Evolutionary conservation across 192 early-diverging fungal genomes (phyloP), one percentile per base, ranked within the genome.

Genomic region (Backusella australiensis): DNA sequence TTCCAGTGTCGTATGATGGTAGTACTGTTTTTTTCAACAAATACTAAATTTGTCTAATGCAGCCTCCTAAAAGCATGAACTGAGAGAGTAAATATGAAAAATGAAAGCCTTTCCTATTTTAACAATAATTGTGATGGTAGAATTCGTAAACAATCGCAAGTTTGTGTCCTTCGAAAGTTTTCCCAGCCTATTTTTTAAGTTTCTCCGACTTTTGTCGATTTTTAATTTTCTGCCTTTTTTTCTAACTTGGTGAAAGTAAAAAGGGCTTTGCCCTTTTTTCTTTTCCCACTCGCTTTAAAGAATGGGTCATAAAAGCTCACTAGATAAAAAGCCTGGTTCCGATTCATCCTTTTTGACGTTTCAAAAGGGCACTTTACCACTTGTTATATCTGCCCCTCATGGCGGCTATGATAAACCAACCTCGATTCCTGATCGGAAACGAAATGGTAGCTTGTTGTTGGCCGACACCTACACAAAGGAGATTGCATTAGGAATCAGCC

Each of bases 361-460:
- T 41, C 21, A 34, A 36, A 36, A 36, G 4, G 70, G 70, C 0
- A 12, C 1, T 9, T 46, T 72, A 46, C 70, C 70, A 14, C 19
- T 72, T 26, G n/a, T 72, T 26, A 72, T 72, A 32, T 42, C 70
- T 14, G 70, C 19, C 4, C 70, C 70, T n/a, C 70, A 72, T 32
- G 70, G 70, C 17, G 70, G 70, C 1, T 46, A 46, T 6, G 4
- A 29, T 35, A 46, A 29, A 32, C 70, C 70, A 14, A 49, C 23
- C 44, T 15, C 23, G 12, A 72, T 72, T 49, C 70, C 70, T 72
- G 70, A 72, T 49, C 38, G 70, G 2, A n/a, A 23, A 32, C 19
- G 29, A 72, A 26, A 49, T 42, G 44, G 41, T 1, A 72, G 70
- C 26, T 19, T 49, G 5, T 2, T 52, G 17, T 46, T 72, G 44